These are phyloP conservation scores for Collybia sordida DNA, from an alignment of 768 basidiomycete genomes.

Conservation along the genomic window DNA sequence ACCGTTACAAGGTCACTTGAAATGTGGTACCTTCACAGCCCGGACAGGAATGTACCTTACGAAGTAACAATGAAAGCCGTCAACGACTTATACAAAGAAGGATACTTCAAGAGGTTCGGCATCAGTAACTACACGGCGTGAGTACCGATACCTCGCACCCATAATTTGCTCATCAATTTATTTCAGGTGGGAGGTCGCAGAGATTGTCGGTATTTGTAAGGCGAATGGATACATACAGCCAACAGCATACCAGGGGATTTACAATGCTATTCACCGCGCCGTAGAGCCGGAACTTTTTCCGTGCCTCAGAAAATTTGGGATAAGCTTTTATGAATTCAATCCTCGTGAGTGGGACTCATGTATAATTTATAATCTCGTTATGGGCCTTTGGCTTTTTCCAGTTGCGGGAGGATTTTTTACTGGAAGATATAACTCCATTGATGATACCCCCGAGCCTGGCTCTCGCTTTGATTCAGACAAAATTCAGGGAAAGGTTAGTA, in stretches of 20 bases:
- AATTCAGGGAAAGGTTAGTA: constrained; percentile 44
- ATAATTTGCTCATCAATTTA: not conserved
- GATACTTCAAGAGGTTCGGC: constrained; percentile 61
- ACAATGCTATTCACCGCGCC: constrained; percentile 38
- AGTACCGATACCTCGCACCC: constrained; percentile 3
- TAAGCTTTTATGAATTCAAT: constrained; percentile 57
- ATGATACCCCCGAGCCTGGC: constrained; percentile 44
- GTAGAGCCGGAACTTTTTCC: constrained; percentile 49
- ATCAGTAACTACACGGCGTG: constrained; percentile 62
- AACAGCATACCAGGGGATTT: constrained; percentile 52
- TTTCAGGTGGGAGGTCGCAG: constrained; percentile 59
- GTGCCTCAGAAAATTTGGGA: constrained; percentile 56
- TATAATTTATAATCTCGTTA: not conserved
- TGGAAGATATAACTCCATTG: constrained; percentile 43
- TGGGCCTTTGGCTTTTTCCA: constrained; percentile 22
- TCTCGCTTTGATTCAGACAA: constrained; percentile 55
- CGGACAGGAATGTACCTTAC: constrained; percentile 57
- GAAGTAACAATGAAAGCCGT: constrained; percentile 54
- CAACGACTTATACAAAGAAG: constrained; percentile 55
- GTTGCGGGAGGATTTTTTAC: constrained; percentile 63
- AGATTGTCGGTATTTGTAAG: constrained; percentile 57
- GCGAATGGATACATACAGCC: constrained; percentile 54
- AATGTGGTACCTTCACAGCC: constrained; percentile 59
- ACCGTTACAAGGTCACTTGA: constrained; percentile 43
- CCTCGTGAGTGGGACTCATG: constrained; percentile 33